Evolutionary conservation across 202 grass and related monocot species (phyloP).

Genomic region (Saccharum hybrid): DNA sequence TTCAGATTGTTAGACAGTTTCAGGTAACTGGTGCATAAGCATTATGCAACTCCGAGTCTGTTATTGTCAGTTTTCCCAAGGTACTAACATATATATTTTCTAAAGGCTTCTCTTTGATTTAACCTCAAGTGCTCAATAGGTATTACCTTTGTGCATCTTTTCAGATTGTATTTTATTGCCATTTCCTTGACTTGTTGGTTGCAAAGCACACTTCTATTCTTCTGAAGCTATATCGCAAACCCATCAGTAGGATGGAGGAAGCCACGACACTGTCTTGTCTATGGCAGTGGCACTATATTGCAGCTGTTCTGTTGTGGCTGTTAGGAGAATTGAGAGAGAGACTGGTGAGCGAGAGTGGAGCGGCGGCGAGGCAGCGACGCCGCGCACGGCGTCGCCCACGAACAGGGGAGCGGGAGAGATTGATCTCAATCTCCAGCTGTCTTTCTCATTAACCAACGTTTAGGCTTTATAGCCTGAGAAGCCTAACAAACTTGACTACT

Average conservation of each 20-base stretch:
- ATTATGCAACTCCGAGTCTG: background rate
- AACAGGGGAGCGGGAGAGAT: too few species aligned
- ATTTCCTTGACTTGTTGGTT: slow-evolving; percentile 64
- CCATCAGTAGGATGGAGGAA: slow-evolving; percentile 41
- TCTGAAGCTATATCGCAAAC: slow-evolving; percentile 51
- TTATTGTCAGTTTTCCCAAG: background rate
- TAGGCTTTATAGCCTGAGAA: too few species aligned
- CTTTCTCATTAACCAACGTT: too few species aligned
- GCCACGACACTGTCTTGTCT: slow-evolving; percentile 37
- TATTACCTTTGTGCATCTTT: slow-evolving; percentile 2
- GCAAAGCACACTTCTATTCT: slow-evolving; percentile 53
- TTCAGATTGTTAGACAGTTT: background rate
- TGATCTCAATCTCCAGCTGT: too few species aligned
- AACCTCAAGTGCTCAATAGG: background rate
- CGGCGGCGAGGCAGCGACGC: too few species aligned
- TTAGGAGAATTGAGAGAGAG: too few species aligned
- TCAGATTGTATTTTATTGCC: slow-evolving; percentile 59
- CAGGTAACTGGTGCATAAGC: background rate
- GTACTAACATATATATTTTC: background rate
- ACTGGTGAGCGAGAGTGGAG: too few species aligned
- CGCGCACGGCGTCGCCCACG: too few species aligned
- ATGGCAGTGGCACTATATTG: background rate
- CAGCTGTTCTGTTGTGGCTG: background rate
- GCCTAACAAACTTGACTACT: too few species aligned
- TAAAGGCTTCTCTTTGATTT: background rate